Conservation (phyloP, 768 basidiomycete species). For the Fibroporia radiculosa region DNA sequence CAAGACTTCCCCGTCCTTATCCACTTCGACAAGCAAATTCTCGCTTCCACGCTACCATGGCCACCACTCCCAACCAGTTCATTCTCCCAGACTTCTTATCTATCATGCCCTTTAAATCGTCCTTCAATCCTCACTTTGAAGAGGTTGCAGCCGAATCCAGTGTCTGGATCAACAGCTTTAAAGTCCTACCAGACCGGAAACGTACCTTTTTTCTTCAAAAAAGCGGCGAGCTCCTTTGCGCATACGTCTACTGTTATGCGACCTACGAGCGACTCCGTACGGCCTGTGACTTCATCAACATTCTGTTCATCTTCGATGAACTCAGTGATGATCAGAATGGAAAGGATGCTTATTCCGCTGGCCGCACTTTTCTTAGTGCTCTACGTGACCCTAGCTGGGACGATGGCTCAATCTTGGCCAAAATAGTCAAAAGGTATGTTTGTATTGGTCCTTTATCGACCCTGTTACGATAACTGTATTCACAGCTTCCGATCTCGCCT, state of each 20-base stretch:
- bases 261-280: conserved; percentile 50
- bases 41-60: too few relatives aligned
- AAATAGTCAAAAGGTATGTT: conserved; percentile 54
- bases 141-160: conserved; percentile 49
- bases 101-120: conserved; percentile 36
- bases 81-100: conserved; percentile 50
- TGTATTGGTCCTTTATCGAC: too few relatives aligned
- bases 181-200: conserved; percentile 51
- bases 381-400: conserved; percentile 45
- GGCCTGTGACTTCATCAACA: conserved; percentile 56
- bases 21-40: too few relatives aligned
- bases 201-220: conserved; percentile 58
- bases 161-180: conserved; percentile 54
- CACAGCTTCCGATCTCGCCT: conserved; percentile 48
- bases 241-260: conserved; percentile 54
- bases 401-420: conserved; percentile 48
- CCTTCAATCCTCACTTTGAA: conserved; percentile 50
- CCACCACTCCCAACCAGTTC: too few relatives aligned
- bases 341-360: conserved; percentile 44
- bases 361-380: conserved; percentile 43
- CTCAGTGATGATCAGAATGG: conserved; percentile 60
- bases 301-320: conserved; percentile 62
- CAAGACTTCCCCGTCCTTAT: too few relatives aligned
- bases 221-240: conserved; percentile 52
- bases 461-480: too few relatives aligned